Evolutionary conservation across 129 eudicot species (phyloP), one percentile per base, ranked within the genome.

Genomic region (Tanacetum coccineum): DNA sequence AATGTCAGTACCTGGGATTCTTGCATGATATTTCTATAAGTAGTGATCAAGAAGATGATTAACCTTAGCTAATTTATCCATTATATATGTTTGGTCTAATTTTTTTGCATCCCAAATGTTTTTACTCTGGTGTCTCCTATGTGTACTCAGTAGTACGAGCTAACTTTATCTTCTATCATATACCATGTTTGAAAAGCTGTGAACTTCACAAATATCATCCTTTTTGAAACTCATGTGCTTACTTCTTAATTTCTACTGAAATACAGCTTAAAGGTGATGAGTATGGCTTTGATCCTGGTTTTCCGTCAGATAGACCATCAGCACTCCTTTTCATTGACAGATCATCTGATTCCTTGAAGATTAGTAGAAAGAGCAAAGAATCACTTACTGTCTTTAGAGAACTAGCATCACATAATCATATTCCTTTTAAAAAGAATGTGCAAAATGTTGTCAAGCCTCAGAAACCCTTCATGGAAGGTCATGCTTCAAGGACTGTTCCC

Each of bases 271-370:
- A 69, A 68, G 85, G 76, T 73, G 87, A 78, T 54, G 83, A 55
- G 17, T 49, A 68, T 63, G 89, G 72, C 64, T 26, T 70, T 77
- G 89, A 84, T 61, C 80, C 81, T 45, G 68, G 83, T 73, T 79
- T 92, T 68, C 96, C 98, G 49, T 78, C 82, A 60, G 61, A 88
- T 74, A 76, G 69, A 80, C 95, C 96, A 55, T 77, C 98, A 14
- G 51, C 86, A 63, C 72, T 92, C 73, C 98, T 92, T 48, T 92
- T 85, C 68, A 80, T 88, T 52, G 98, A 92, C 73, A 83, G 98
- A 78, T 81, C 95, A 69, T 87, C 98, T 51, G 81, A 83, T 45
- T 88, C 81, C 14, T 60, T 74, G 62, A 66, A 83, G 44, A 67
- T 70, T 30, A 85, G 79, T 66, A 86, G 62, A 59, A 74, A 82